Evolutionary conservation across 2,329 filamentous ascomycete species (phyloP).

Genomic region (Pseudovirgaria hyperparasitica): DNA sequence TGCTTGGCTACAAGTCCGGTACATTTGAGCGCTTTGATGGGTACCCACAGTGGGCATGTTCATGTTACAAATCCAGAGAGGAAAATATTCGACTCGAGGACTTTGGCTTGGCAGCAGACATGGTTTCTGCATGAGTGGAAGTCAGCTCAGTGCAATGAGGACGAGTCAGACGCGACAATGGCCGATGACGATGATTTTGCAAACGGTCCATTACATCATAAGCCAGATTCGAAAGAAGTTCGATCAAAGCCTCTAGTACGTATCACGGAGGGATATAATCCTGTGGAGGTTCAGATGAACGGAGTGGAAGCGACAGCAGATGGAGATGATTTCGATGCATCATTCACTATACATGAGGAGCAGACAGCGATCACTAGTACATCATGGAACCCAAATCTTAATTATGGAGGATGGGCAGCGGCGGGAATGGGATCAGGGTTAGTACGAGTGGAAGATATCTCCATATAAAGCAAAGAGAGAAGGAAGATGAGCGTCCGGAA

Average conservation of each 20-base stretch:
- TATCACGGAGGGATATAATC: slow-evolving; percentile 30
- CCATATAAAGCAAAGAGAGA: too few relatives aligned
- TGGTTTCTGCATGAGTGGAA: slow-evolving; percentile 49
- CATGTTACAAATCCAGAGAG: slow-evolving; percentile 39
- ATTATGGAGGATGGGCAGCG: slow-evolving; percentile 37
- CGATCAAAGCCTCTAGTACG: slow-evolving; percentile 17
- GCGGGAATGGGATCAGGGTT: slow-evolving; percentile 36
- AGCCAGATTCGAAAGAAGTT: slow-evolving; percentile 4
- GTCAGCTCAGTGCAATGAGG: too few relatives aligned
- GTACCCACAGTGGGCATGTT: slow-evolving; percentile 39
- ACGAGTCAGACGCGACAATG: not conserved
- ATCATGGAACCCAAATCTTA: slow-evolving; percentile 39
- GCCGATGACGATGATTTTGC: not conserved
- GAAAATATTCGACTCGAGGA: slow-evolving; percentile 37
- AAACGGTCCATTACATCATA: not conserved
- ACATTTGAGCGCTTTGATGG: slow-evolving; percentile 42
- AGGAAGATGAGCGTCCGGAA: too few relatives aligned
- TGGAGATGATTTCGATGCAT: too few relatives aligned
- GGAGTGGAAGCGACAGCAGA: too few relatives aligned
- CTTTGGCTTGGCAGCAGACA: slow-evolving; percentile 38
- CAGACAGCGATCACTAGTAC: slow-evolving; percentile 30
- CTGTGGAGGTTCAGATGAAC: too few relatives aligned
- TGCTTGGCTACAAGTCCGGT: slow-evolving; percentile 36
- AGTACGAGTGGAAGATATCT: slow-evolving; percentile 36
- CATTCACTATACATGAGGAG: slow-evolving; percentile 32